phyloP scores from a whole-genome alignment of 345 rosid species.

The Lenwebbia sp. region DNA sequence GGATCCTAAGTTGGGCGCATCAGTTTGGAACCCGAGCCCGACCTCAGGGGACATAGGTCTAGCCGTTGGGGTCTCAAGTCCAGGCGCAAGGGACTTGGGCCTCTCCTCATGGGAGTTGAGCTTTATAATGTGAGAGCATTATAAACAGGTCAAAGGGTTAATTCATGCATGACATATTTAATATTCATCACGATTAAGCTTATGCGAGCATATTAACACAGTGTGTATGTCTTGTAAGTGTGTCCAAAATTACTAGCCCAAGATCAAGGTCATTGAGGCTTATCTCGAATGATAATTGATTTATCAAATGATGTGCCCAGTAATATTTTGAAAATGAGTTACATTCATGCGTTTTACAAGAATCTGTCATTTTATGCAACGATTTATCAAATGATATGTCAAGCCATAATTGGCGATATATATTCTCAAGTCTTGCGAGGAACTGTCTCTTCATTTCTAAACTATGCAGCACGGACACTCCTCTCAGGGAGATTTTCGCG shows the following conservation, averaged over 20 bases:
- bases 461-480: too few species aligned
- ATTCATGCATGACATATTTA: neutral
- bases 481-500: too few species aligned
- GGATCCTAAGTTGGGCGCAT: too few species aligned
- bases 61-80: too few species aligned
- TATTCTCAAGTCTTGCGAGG: neutral
- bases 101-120: too few species aligned
- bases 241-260: neutral
- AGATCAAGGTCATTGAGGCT: neutral
- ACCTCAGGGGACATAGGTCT: too few species aligned
- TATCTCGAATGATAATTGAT: neutral
- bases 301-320: neutral
- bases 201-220: neutral
- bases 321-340: neutral
- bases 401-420: neutral
- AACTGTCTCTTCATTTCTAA: neutral
- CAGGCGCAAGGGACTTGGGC: too few species aligned
- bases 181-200: neutral
- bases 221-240: neutral
- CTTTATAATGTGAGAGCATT: neutral
- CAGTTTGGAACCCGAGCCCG: too few species aligned
- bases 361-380: neutral
- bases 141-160: neutral
- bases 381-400: neutral
- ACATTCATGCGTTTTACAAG: neutral